phyloP scores from a whole-genome alignment of 2,329 filamentous ascomycete species.

The Botryotinia globosa region DNA sequence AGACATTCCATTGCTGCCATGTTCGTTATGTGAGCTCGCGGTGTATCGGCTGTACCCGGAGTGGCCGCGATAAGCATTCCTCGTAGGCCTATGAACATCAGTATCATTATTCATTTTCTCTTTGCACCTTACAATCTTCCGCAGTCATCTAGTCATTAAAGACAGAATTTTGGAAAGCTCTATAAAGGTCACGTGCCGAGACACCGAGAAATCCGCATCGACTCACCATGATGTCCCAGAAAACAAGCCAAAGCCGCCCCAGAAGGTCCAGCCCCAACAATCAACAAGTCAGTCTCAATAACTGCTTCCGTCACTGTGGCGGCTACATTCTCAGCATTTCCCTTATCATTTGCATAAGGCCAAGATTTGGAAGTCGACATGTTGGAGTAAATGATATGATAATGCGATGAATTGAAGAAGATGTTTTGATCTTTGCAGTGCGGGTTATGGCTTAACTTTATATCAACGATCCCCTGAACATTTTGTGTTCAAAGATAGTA shows the following conservation, averaged over 20 bases:
- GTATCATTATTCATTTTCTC: neutral
- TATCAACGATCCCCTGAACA: neutral
- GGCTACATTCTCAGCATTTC: neutral
- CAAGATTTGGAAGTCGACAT: slow-evolving; percentile 8
- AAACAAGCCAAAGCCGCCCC: slow-evolving; percentile 55
- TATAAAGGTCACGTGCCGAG: neutral
- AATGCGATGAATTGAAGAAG: neutral
- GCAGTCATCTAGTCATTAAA: too few species aligned
- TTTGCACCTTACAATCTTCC: neutral
- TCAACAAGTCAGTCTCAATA: slow-evolving; percentile 46
- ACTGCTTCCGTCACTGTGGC: neutral
- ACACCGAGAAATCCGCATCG: neutral
- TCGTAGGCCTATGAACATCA: slow-evolving; percentile 41
- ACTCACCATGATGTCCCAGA: slow-evolving; percentile 46
- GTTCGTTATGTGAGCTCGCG: slow-evolving; percentile 60
- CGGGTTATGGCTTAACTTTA: neutral
- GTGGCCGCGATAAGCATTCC: slow-evolving; percentile 53
- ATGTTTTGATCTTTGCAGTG: neutral
- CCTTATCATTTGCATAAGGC: slow-evolving; percentile 9
- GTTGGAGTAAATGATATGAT: neutral
- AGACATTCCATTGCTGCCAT: slow-evolving; percentile 55
- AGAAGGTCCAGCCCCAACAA: slow-evolving; percentile 53
- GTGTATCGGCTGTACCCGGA: slow-evolving; percentile 52
- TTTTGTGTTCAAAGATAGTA: neutral
- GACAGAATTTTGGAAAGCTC: neutral